Evolutionary conservation across 2,329 filamentous ascomycete species (phyloP).

Genomic region (Claviceps sp.): DNA sequence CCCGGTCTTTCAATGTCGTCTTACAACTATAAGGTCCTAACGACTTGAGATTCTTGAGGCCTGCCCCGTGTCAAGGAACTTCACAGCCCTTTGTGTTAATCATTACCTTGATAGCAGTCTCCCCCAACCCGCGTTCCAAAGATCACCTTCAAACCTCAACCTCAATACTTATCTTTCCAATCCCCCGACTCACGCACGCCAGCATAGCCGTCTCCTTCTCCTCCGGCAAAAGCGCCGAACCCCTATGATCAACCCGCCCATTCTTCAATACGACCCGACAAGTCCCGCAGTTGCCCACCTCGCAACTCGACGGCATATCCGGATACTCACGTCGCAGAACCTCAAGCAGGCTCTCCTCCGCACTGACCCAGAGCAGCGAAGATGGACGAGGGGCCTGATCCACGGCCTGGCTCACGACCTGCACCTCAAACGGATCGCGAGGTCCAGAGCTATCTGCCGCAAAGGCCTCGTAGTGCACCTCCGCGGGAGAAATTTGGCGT

Average conservation of each 20-base stretch:
- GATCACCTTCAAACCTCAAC: constrained; percentile 26
- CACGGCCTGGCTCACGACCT: constrained; percentile 28
- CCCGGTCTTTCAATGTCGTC: too few relatives aligned
- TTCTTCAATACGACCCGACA: constrained; percentile 30
- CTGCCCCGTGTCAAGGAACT: too few relatives aligned
- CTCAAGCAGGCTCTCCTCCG: constrained; percentile 36
- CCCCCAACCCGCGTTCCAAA: neutral
- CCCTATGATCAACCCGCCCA: constrained; percentile 35
- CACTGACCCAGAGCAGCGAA: constrained; percentile 28
- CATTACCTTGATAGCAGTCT: too few relatives aligned
- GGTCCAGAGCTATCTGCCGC: constrained; percentile 30
- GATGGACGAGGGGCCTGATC: constrained; percentile 8
- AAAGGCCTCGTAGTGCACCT: constrained; percentile 50
- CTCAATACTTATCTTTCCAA: constrained; percentile 35
- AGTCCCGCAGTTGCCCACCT: constrained; percentile 41
- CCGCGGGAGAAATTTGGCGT: constrained; percentile 30
- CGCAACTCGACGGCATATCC: constrained; percentile 34
- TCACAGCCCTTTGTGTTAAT: too few relatives aligned
- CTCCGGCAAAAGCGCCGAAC: constrained; percentile 30
- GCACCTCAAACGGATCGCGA: constrained; percentile 45
- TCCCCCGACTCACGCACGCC: constrained; percentile 38
- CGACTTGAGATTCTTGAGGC: too few relatives aligned
- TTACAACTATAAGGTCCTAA: too few relatives aligned
- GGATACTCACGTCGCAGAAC: constrained; percentile 29
- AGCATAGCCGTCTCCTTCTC: constrained; percentile 33